These are phyloP conservation scores for Metschnikowia koreensis DNA, from an alignment of 805 yeast species.

Conservation along the genomic window DNA sequence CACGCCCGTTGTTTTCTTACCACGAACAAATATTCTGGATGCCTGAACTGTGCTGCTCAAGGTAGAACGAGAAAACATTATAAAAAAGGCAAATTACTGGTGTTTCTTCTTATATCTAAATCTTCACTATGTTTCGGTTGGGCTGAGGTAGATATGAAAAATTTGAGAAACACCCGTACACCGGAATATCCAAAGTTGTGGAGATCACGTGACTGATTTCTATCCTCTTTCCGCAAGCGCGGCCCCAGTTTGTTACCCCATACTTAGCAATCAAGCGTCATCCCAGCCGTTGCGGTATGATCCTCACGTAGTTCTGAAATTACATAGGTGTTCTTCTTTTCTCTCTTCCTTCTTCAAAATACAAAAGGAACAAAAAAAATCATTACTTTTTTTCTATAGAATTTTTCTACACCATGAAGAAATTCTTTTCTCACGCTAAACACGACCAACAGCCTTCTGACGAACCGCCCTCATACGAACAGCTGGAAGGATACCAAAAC, in stretches of 20 bases:
- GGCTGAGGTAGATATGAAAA: slow-evolving; percentile 1
- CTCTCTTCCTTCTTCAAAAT: background rate
- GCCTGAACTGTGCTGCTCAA: slow-evolving; percentile 1
- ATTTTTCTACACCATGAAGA: background rate
- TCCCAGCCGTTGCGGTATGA: background rate
- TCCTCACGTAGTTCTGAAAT: background rate
- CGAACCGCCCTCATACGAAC: slow-evolving; percentile 19
- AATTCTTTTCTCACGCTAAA: background rate
- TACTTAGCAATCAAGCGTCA: background rate
- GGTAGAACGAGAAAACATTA: slow-evolving; percentile 6
- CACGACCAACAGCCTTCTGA: slow-evolving; percentile 1
- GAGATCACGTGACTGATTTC: background rate
- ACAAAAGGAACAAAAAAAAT: background rate
- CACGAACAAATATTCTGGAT: slow-evolving; percentile 26
- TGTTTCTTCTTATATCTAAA: background rate
- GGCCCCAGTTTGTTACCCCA: background rate
- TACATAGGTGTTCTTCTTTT: background rate
- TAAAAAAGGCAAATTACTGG: no score
- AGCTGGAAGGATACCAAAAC: slow-evolving; percentile 13
- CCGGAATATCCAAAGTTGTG: background rate
- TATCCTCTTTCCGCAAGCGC: background rate
- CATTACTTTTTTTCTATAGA: background rate
- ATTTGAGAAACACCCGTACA: slow-evolving; percentile 5
- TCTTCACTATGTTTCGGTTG: background rate
- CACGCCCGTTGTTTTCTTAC: slow-evolving; percentile 29